Evolutionary conservation across 148 eudicot species (phyloP).

Genomic region (Camellia japonica): DNA sequence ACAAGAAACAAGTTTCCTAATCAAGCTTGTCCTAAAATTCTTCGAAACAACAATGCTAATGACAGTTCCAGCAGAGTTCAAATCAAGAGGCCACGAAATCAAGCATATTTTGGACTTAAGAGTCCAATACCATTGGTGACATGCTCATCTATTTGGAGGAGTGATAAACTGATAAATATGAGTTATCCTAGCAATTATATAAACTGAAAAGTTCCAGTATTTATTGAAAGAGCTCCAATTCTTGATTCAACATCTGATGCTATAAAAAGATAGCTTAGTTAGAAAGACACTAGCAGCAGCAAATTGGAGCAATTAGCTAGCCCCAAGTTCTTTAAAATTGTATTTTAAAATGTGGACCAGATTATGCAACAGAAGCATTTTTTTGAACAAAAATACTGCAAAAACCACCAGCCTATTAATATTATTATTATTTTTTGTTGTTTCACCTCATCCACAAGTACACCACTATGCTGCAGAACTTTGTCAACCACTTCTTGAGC

Average conservation of each 20-base stretch:
- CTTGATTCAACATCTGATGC: background rate
- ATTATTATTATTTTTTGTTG: background rate
- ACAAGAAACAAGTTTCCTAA: too few species aligned
- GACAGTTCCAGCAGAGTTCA: too few species aligned
- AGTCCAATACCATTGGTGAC: too few species aligned
- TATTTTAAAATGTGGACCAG: background rate
- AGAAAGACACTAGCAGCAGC: background rate
- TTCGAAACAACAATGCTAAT: too few species aligned
- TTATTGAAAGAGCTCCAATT: background rate
- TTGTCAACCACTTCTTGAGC: constrained; percentile 94
- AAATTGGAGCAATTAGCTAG: background rate
- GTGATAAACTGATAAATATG: too few species aligned
- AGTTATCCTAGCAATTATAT: too few species aligned
- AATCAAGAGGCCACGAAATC: too few species aligned
- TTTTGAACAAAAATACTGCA: background rate
- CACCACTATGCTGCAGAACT: constrained; percentile 94
- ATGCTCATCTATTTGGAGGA: too few species aligned
- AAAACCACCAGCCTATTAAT: background rate
- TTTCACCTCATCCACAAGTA: constrained; percentile 85
- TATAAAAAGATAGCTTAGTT: too few species aligned
- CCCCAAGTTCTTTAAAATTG: too few species aligned
- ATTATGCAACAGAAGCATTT: background rate
- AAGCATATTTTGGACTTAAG: too few species aligned
- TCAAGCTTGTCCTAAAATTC: too few species aligned
- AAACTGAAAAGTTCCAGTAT: constrained; percentile 3